Base-by-base conservation (phyloP, 805 yeast genomes). In the Scheffersomyces lignosus region DNA sequence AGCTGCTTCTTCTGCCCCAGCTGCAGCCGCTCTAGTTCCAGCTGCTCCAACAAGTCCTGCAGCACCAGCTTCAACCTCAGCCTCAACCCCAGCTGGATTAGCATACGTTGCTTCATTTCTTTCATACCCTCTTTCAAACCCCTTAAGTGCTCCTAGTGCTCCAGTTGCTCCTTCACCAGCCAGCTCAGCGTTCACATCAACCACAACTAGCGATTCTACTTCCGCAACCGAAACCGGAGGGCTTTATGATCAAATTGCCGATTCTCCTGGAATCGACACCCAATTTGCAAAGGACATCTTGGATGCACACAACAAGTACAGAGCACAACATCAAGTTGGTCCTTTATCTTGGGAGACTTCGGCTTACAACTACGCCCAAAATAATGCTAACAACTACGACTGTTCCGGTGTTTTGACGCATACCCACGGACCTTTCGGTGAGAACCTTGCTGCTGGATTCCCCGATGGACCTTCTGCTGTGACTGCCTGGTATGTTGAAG, bases 321-420 rank as follows among this genome's bases (percentile, higher is more conserved):
- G 70, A 33, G 62, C 62, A 2, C 34, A 40, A 5, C 69, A 64
- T 37, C 54, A 55, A 18, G 66, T 49, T 4, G 55, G 48, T 4
- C 49, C 48, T 0, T 54, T 64, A 30, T 41, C 64, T 1, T 64
- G 70, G 70, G 54, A 56, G 16, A 35, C 33, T 14, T 56, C 47
- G n/a, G 54, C 64, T 3, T 63, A 59, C 51, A 40, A 49, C 29
- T 64, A 62, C 40, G 69, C 70, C 5, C 47, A 60, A 36, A 52
- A 53, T 31, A 51, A 58, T 30, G 70, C 70, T 12, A 56, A 62
- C 38, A 52, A 46, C 36, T 63, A 63, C 46, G 66, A 61, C 37
- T 64, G 70, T 44, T 60, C 66, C 2, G 70, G 70, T 3, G 48
- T 52, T 13, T 56, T 64, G 43, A 60, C 64, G 2, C 69, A 64